Base-by-base conservation (phyloP, 140 eudicot species). In the Flaveria floridana region DNA sequence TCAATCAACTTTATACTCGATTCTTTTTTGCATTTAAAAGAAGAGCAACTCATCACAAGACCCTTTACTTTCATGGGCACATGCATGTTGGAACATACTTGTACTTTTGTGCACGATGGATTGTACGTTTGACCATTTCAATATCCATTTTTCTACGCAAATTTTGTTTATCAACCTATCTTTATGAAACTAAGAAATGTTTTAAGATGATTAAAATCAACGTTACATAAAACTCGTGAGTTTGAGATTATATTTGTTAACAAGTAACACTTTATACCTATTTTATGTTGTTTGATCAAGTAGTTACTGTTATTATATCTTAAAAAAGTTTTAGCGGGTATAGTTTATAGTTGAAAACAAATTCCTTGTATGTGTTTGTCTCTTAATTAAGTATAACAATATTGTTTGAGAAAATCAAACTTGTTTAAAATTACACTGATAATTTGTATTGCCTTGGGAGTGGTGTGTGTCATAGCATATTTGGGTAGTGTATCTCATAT, bases 21-120 rank as follows among this genome's bases (percentile, higher is more conserved):
- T 6, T 15, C 23, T n/a, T 30, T 55, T 20, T 56, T 30, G 65
- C 65, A 79, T 57, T 68, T 78, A 74, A 55, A 73, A 57, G 39
- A 63, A 55, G 61, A 52, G 44, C 63, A 44, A 14, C 30, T 23
- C 73, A 71, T 71, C 73, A 37, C 72, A 62, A 50, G 51, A 16
- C 69, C 74, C 76, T 44, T 76, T 47, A 74, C 42, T 78, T 53
- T 14, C 23, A 66, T 73, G 61, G 20, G 80, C 80, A 67, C 72
- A 51, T 78, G 73, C 61, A 52, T 25, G 63, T 53, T 28, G 26
- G 28, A 57, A 59, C 64, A 9, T 48, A 44, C 58, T 47, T 66
- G 75, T 65, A 63, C 50, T 3, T 3, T 2, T 65, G 39, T 52
- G 71, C 55, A 72, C 50, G 51, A 65, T 72, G 16, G 51, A 46